phyloP scores from a whole-genome alignment of 1,284 basidiomycete species.

The Trichosporon asahii region DNA sequence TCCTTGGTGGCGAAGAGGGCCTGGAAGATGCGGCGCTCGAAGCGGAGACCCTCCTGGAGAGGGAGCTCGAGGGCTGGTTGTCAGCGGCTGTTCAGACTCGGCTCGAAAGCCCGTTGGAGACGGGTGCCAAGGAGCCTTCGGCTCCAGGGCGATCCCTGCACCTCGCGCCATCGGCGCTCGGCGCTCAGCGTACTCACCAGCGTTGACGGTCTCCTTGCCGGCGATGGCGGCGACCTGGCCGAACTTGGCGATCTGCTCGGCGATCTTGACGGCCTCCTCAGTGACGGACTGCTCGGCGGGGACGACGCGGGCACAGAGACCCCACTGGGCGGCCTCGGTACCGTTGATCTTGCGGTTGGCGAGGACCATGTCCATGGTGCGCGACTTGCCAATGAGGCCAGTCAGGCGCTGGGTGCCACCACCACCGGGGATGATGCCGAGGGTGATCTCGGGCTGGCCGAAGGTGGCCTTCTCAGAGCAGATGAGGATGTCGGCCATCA shows the following conservation, averaged over 20 bases:
- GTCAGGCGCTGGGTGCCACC: slow-evolving; percentile 65
- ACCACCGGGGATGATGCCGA: slow-evolving; percentile 81
- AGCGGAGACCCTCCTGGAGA: slow-evolving; percentile 75
- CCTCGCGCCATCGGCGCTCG: background rate
- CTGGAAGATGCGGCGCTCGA: slow-evolving; percentile 90
- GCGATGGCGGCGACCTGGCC: slow-evolving; percentile 82
- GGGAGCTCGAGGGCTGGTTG: slow-evolving; percentile 74
- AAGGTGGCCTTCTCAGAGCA: slow-evolving; percentile 91
- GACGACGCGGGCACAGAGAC: slow-evolving; percentile 76
- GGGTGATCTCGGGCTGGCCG: slow-evolving; percentile 95
- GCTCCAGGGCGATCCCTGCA: background rate
- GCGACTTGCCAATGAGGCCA: slow-evolving; percentile 83
- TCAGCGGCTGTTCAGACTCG: background rate
- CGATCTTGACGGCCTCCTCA: slow-evolving; percentile 82
- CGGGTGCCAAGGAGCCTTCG: background rate
- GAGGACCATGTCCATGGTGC: slow-evolving; percentile 91
- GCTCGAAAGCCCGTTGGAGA: no score
- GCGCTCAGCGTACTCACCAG: slow-evolving; percentile 59
- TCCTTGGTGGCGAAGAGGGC: slow-evolving; percentile 89
- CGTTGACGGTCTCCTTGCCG: slow-evolving; percentile 93
- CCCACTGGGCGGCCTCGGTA: slow-evolving; percentile 80
- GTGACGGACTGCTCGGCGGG: slow-evolving; percentile 76
- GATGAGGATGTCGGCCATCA: slow-evolving; percentile 92
- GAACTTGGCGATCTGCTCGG: slow-evolving; percentile 75
- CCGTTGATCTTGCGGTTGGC: slow-evolving; percentile 81